A percentile compares a stretch with the other conserved stretches of the same genome.
These are phyloP conservation scores for Verticillium klebahnii DNA, from an alignment of 2,329 filamentous ascomycete species.

Conservation along the genomic window DNA sequence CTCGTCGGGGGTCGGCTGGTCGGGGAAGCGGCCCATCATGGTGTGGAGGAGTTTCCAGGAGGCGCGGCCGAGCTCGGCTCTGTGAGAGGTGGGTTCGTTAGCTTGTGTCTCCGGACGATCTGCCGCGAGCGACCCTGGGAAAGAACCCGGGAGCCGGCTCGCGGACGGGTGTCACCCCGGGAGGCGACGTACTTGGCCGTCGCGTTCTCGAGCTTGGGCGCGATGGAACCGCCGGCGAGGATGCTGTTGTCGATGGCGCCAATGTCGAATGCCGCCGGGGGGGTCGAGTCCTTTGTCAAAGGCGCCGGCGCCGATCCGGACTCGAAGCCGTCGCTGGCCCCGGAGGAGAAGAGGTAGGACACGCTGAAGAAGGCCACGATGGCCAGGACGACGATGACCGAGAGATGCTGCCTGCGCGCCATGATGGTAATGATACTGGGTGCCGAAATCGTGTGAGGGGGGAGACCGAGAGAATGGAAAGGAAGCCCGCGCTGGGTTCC, in stretches of 20 bases:
- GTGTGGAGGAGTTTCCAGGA: slow-evolving; percentile 69
- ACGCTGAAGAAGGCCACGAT: slow-evolving; percentile 53
- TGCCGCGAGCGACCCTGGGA: background rate
- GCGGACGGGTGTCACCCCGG: background rate
- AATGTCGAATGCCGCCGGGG: slow-evolving; percentile 27
- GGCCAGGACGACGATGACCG: slow-evolving; percentile 48
- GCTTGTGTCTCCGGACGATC: background rate
- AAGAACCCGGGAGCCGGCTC: background rate
- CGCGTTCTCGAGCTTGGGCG: slow-evolving; percentile 77
- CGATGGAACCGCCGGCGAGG: slow-evolving; percentile 66
- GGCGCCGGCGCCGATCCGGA: slow-evolving; percentile 2
- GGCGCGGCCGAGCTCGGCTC: slow-evolving; percentile 61
- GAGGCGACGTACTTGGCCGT: slow-evolving; percentile 60
- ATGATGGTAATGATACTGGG: slow-evolving; percentile 26
- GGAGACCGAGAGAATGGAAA: background rate
- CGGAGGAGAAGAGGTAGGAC: slow-evolving; percentile 54
- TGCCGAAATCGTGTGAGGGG: background rate
- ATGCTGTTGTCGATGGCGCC: slow-evolving; percentile 40
- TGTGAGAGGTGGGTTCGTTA: slow-evolving; percentile 17
- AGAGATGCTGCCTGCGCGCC: slow-evolving; percentile 49
- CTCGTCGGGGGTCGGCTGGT: slow-evolving; percentile 58
- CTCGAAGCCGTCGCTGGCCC: slow-evolving; percentile 11
- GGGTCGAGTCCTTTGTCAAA: slow-evolving; percentile 13
- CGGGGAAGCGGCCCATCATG: slow-evolving; percentile 66
- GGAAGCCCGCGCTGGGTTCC: background rate